Percentiles rank a stretch among this genome's conserved stretches.
Conservation (phyloP, 2,329 filamentous ascomycete species). For the Stemphylium lycopersici region DNA sequence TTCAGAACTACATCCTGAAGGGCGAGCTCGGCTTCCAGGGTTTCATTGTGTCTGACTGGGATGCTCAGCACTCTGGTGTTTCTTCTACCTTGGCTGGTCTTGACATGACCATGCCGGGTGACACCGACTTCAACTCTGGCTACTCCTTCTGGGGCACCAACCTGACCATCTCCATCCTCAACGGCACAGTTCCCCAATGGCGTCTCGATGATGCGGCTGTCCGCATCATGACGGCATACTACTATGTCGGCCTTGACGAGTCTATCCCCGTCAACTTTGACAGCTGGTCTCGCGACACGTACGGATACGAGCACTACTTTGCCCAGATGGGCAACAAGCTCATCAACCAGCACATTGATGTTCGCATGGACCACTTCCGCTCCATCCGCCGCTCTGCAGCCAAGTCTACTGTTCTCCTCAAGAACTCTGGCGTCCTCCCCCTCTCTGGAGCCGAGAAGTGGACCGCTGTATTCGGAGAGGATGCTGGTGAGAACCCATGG, state of each 20-base stretch:
- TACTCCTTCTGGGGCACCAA: slow-evolving; percentile 83
- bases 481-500: slow-evolving; percentile 53
- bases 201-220: slow-evolving; percentile 91
- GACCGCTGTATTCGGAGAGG: slow-evolving; percentile 58
- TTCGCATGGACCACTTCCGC: slow-evolving; percentile 73
- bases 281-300: slow-evolving; percentile 82
- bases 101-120: slow-evolving; percentile 85
- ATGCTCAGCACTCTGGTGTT: slow-evolving; percentile 73
- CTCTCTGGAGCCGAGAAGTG: slow-evolving; percentile 54
- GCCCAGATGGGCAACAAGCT: slow-evolving; percentile 67
- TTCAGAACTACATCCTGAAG: slow-evolving; percentile 78
- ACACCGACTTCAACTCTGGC: slow-evolving; percentile 76
- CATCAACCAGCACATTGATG: slow-evolving; percentile 81
- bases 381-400: slow-evolving; percentile 79
- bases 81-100: slow-evolving; percentile 72
- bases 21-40: slow-evolving; percentile 76
- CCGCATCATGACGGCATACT: slow-evolving; percentile 74
- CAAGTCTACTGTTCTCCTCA: slow-evolving; percentile 85
- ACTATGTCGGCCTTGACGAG: slow-evolving; percentile 65
- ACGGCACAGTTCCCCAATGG: slow-evolving; percentile 87
- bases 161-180: slow-evolving; percentile 83
- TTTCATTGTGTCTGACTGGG: slow-evolving; percentile 71
- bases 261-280: slow-evolving; percentile 76
- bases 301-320: slow-evolving; percentile 69
- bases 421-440: slow-evolving; percentile 59